Base-by-base conservation (phyloP, 495 filamentous ascomycete genomes). In the Aspergillus nidulans region DNA sequence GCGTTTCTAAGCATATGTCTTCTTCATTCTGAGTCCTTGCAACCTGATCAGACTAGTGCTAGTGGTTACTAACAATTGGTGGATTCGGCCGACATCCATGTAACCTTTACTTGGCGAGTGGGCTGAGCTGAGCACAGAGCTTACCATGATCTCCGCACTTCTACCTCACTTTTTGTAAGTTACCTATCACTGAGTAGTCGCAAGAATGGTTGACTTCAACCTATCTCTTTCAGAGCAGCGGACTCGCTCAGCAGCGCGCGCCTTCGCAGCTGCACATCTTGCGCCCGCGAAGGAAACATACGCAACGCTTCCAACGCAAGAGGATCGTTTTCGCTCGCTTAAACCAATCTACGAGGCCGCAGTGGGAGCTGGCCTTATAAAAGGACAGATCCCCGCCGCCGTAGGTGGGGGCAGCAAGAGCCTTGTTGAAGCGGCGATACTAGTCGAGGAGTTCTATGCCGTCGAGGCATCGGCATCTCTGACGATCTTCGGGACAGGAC, bases 381-480 rank as follows among this genome's bases (percentile, higher is more conserved):
- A 40, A 20, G 57, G 36, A 4, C 57, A 59, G 21, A 42, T 59
- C 1, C 52, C 57, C 1, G 20, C 52, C 7, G 38, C 52, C 0
- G 40, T 51, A 13, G 52, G 47, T 3, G 57, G 57, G 3, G n/a
- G 16, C 1, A 54, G 57, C 7, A 18, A 32, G 13, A 42, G 32
- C 9, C 47, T 59, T 3, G 15, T 59, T 10, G 51, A 55, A 2
- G 47, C 52, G 10, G 52, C 57, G 4, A 44, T 59, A 16, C 28
- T 59, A 2, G 41, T 50, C 1, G 57, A 59, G 16, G 57, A 59
- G 47, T 50, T 59, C 45, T 59, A 59, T 16, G 24, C 52, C 15
- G 52, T 50, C 12, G 57, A 59, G 51, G 57, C 47, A 0, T 55
- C 41, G n/a, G 57, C 47, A 1, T 44, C 45, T 2, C 34, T 59